Conservation (phyloP, 495 filamentous ascomycete genomes). For the Terfezia boudieri region DNA sequence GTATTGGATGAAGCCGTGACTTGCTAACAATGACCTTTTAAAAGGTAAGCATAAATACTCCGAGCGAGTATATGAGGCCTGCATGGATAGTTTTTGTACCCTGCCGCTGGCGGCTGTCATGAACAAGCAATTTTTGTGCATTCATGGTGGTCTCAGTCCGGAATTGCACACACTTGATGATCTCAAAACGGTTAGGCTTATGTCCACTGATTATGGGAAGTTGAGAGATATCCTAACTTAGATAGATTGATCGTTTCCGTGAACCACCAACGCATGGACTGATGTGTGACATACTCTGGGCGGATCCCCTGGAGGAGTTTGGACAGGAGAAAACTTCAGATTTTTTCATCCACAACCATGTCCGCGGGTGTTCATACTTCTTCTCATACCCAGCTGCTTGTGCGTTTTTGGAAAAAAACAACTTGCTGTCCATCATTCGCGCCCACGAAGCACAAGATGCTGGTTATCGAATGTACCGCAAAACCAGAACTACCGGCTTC, state of each 20-base stretch:
- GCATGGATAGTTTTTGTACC: slow-evolving; percentile 92
- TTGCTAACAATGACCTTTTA: slow-evolving; percentile 1
- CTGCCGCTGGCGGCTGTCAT: slow-evolving; percentile 89
- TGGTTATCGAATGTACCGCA: slow-evolving; percentile 96
- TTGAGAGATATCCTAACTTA: neutral
- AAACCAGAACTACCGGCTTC: slow-evolving; percentile 93
- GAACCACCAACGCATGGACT: slow-evolving; percentile 92
- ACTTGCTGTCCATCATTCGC: slow-evolving; percentile 87
- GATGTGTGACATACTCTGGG: slow-evolving; percentile 99
- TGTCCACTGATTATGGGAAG: neutral
- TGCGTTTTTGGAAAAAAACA: slow-evolving; percentile 96
- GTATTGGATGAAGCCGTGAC: neutral
- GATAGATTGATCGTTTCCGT: slow-evolving; percentile 84
- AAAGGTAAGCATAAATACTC: slow-evolving; percentile 59
- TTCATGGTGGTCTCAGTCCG: slow-evolving; percentile 87
- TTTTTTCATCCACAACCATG: slow-evolving; percentile 94
- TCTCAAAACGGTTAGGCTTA: slow-evolving; percentile 1
- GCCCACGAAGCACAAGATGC: slow-evolving; percentile 99
- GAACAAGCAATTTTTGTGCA: slow-evolving; percentile 99
- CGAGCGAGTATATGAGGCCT: slow-evolving; percentile 87
- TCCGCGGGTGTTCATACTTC: slow-evolving; percentile 96
- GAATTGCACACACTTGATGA: slow-evolving; percentile 92
- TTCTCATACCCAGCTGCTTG: slow-evolving; percentile 98
- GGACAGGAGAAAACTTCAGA: slow-evolving; percentile 95
- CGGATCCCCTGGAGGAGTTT: slow-evolving; percentile 96